These are phyloP conservation scores for Metrosideros polymorpha DNA, from an alignment of 441 rosid genomes.

Conservation along the genomic window DNA sequence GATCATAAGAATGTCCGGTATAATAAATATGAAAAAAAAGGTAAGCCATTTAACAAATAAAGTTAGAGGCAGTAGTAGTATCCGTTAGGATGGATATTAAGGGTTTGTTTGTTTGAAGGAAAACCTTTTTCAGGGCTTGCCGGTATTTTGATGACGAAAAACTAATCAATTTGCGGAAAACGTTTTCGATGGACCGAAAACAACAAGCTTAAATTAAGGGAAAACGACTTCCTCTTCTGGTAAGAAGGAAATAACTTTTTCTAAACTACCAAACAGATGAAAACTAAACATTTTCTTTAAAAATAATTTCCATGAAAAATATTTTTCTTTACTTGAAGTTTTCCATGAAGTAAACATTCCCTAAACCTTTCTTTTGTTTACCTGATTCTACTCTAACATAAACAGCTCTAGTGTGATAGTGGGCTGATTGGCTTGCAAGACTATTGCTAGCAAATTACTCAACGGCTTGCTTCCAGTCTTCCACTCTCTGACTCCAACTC, in stretches of 20 bases:
- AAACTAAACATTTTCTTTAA: not conserved
- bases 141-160: not conserved
- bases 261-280: not conserved
- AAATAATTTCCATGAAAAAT: not conserved
- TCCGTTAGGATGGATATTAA: not conserved
- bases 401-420: not conserved
- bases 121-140: not conserved
- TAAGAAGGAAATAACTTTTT: not conserved
- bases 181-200: not conserved
- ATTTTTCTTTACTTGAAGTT: not conserved
- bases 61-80: not conserved
- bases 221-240: not conserved
- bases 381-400: not conserved
- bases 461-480: not conserved
- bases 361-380: not conserved
- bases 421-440: not conserved
- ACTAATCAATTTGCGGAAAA: not conserved
- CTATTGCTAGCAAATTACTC: not conserved
- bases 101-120: not conserved
- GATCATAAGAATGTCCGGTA: not conserved
- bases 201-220: not conserved
- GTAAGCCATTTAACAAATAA: not conserved
- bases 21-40: not conserved
- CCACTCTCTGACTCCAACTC: not conserved
- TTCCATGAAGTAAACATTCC: accelerated